Evolutionary conservation across 176 grass and related monocot species (phyloP).

Genomic region (Triticum dicoccoides): DNA sequence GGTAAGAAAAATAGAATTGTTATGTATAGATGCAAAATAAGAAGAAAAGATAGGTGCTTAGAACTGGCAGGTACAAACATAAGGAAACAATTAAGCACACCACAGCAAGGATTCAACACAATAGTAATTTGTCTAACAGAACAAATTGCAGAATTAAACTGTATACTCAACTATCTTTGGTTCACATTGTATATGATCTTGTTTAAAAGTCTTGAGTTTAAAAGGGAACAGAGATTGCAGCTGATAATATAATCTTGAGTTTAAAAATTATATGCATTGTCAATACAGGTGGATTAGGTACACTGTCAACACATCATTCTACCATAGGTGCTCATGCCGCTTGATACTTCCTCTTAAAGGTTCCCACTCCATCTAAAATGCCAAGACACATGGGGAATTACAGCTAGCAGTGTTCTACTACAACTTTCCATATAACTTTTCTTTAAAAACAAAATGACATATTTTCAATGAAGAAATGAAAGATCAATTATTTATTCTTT

Average conservation of each 20-base stretch:
- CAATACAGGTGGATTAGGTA: too few relatives aligned
- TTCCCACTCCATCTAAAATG: constrained; percentile 81
- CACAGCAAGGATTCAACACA: not conserved
- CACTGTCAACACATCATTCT: too few relatives aligned
- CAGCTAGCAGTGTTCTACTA: not conserved
- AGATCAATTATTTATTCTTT: not conserved
- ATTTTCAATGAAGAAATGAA: not conserved
- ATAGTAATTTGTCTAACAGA: not conserved
- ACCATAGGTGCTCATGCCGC: constrained; percentile 55
- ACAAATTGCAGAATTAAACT: not conserved
- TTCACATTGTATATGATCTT: too few relatives aligned
- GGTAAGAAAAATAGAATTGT: constrained; percentile 2
- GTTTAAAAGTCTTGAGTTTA: too few relatives aligned
- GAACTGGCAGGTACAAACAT: not conserved
- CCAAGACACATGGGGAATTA: not conserved
- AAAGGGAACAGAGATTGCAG: too few relatives aligned
- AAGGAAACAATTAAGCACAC: not conserved
- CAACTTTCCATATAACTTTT: not conserved
- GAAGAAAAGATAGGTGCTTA: not conserved
- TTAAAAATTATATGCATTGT: too few relatives aligned
- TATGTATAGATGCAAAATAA: not conserved
- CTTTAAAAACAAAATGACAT: not conserved
- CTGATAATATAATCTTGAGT: not conserved
- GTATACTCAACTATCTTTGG: constrained; percentile 24
- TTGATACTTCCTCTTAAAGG: constrained; percentile 93